Conservation (phyloP, 106 monocot species). For the Dioscorea dumetorum region DNA sequence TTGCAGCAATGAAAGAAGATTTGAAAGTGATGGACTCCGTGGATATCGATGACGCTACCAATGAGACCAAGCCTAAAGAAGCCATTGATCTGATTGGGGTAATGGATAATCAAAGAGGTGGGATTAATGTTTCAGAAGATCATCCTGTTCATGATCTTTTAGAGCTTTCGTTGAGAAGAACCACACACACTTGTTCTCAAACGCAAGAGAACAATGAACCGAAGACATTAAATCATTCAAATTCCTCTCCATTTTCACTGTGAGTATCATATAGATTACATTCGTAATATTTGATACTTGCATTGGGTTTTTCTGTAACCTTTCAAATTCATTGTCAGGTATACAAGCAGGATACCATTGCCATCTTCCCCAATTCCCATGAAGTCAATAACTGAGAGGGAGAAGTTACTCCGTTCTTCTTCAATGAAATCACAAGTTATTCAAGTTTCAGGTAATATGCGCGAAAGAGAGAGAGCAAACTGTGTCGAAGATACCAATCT, state of each 20-base stretch:
- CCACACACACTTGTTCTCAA: conserved; percentile 9
- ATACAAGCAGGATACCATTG: too few relatives aligned
- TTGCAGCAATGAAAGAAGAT: not conserved
- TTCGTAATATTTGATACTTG: too few relatives aligned
- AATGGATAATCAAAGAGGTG: conserved; percentile 18
- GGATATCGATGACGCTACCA: too few relatives aligned
- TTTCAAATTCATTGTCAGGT: too few relatives aligned
- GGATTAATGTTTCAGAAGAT: not conserved
- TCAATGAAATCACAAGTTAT: too few relatives aligned
- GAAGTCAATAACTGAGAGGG: too few relatives aligned
- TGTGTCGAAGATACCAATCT: too few relatives aligned
- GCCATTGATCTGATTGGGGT: conserved; percentile 24
- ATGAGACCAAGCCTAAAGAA: conserved; percentile 8
- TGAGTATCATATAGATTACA: conserved; percentile 18
- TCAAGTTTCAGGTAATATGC: too few relatives aligned
- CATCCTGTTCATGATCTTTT: conserved; percentile 15
- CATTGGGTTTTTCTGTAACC: too few relatives aligned
- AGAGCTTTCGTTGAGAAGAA: conserved; percentile 54
- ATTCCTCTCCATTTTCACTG: conserved; percentile 71
- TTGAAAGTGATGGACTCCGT: not conserved
- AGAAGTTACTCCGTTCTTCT: too few relatives aligned
- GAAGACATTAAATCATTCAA: conserved; percentile 52
- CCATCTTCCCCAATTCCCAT: too few relatives aligned
- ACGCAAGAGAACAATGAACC: conserved; percentile 28
- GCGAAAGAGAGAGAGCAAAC: too few relatives aligned